phyloP scores from a whole-genome alignment of 1,139 yeast species.

The Debaryomyces singareniensis region DNA sequence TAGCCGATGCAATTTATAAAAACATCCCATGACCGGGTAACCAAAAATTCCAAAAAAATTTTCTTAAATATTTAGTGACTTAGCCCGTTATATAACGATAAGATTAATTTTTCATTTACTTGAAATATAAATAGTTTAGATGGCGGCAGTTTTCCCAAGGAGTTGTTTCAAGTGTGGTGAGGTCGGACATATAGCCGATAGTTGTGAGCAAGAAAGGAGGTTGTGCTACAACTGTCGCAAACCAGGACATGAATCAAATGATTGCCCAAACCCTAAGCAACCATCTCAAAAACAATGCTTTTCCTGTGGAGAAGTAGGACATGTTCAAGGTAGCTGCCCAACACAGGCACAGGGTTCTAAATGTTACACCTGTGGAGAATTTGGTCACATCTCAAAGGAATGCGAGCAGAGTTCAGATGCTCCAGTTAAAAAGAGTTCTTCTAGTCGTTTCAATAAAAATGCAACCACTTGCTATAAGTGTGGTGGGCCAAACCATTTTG shows the following conservation, averaged over 20 bases:
- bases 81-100: not conserved
- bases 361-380: conserved; percentile 57
- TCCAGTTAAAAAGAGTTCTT: conserved; percentile 14
- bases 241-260: conserved; percentile 86
- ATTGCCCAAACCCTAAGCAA: conserved; percentile 83
- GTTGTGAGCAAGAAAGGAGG: conserved; percentile 76
- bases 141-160: conserved; percentile 71
- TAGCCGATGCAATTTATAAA: conserved; percentile 77
- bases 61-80: conserved; percentile 2
- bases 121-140: conserved; percentile 11
- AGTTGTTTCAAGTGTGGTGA: conserved; percentile 91
- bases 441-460: conserved; percentile 18
- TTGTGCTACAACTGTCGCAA: conserved; percentile 90
- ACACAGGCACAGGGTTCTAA: conserved; percentile 43
- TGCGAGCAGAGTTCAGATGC: conserved; percentile 41
- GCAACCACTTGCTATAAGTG: conserved; percentile 81
- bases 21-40: conserved; percentile 12
- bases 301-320: conserved; percentile 75
- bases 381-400: conserved; percentile 79
- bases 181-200: conserved; percentile 86
- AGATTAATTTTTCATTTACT: not conserved
- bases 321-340: conserved; percentile 64
- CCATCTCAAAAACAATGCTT: conserved; percentile 82
- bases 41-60: conserved; percentile 4
- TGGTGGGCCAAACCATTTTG: conserved; percentile 91